Evolutionary conservation across 257 asterid genomes (phyloP).

Genomic region (Cordia subcordata): DNA sequence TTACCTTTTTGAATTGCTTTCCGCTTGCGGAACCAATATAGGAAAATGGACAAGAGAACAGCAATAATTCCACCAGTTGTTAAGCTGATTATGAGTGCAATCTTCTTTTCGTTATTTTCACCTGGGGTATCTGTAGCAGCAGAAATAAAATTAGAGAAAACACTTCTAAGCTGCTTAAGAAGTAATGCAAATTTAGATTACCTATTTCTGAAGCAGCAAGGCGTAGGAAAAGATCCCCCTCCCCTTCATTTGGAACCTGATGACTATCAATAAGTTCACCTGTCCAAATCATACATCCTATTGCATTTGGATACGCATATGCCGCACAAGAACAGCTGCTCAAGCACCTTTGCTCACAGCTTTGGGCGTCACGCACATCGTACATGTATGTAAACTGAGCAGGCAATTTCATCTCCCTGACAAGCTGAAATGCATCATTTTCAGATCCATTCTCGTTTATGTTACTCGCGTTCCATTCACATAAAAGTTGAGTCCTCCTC

Average conservation of each 20-base stretch:
- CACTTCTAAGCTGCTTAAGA: neutral
- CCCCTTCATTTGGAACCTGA: constrained; percentile 11
- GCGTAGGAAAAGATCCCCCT: constrained; percentile 22
- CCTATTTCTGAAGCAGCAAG: constrained; percentile 20
- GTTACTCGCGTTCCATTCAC: constrained; percentile 11
- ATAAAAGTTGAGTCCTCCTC: constrained; percentile 15
- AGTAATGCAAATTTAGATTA: neutral
- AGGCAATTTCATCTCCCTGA: constrained; percentile 28
- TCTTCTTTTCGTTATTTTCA: neutral
- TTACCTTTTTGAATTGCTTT: constrained; percentile 12
- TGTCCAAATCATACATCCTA: constrained; percentile 34
- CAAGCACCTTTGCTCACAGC: constrained; percentile 19
- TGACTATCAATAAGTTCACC: constrained; percentile 23
- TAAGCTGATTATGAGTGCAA: constrained; percentile 11
- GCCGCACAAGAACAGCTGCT: constrained; percentile 34
- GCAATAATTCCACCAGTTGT: constrained; percentile 1
- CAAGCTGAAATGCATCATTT: constrained; percentile 21
- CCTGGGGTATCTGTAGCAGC: constrained; percentile 11
- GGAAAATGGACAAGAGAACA: constrained; percentile 1
- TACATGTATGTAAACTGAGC: constrained; percentile 13
- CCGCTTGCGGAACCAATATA: constrained; percentile 8
- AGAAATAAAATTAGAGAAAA: neutral
- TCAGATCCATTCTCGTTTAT: neutral
- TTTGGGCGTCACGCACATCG: constrained; percentile 1
- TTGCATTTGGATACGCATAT: constrained; percentile 22